Percentiles rank a stretch among this genome's conserved stretches.
phyloP scores from a whole-genome alignment of 106 monocot genomes.

The Triglochin maritima region DNA sequence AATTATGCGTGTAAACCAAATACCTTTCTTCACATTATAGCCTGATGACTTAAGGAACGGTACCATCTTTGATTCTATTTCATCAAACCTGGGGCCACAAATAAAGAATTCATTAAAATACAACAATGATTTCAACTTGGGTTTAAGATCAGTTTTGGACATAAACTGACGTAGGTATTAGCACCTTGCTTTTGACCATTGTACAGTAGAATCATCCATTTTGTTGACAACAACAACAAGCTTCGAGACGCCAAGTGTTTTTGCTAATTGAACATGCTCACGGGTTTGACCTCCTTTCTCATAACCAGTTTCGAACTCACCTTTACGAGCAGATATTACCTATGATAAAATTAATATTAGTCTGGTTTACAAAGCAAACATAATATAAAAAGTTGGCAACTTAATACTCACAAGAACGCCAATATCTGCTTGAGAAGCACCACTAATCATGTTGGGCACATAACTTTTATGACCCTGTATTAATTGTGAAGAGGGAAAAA shows the following conservation, averaged over 20 bases:
- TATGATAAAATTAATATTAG: slow-evolving; percentile 6
- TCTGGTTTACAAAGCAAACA: background rate
- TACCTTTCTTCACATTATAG: slow-evolving; percentile 93
- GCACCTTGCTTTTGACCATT: slow-evolving; percentile 93
- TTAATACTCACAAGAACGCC: slow-evolving; percentile 69
- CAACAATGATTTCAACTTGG: no score
- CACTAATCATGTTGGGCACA: slow-evolving; percentile 99
- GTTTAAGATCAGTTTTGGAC: no score
- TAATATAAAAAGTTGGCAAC: background rate
- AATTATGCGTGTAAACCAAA: no score
- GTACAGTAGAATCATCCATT: slow-evolving; percentile 94
- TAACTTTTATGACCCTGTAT: slow-evolving; percentile 96
- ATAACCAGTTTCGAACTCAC: slow-evolving; percentile 99
- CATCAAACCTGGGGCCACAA: slow-evolving; percentile 56
- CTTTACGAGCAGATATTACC: slow-evolving; percentile 98
- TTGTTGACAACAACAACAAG: slow-evolving; percentile 92
- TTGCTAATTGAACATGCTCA: slow-evolving; percentile 91
- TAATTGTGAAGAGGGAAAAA: background rate
- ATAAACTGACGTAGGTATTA: no score
- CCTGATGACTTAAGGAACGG: slow-evolving; percentile 80
- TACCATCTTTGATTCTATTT: slow-evolving; percentile 85
- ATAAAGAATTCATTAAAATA: no score
- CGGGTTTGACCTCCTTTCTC: slow-evolving; percentile 95
- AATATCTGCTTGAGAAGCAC: slow-evolving; percentile 98
- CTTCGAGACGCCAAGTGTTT: slow-evolving; percentile 89